Conservation (phyloP, 2,329 filamentous ascomycete species). For the Bipolaris victoriae region DNA sequence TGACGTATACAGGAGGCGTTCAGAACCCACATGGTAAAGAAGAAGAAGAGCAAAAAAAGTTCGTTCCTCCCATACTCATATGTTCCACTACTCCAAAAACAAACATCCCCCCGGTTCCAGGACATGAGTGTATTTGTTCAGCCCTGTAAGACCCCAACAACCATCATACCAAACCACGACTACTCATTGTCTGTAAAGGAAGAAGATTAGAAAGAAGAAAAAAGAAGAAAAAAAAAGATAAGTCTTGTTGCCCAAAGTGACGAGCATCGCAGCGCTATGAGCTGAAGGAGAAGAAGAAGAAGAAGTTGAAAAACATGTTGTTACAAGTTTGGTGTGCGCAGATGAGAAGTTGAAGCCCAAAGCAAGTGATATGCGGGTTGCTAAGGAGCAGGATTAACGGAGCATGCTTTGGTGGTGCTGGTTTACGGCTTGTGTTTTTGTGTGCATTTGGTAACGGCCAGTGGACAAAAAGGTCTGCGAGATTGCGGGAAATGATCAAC, state of each 20-base stretch:
- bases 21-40: background rate
- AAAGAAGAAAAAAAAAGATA: background rate
- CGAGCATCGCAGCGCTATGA: constrained; percentile 11
- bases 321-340: constrained; percentile 19
- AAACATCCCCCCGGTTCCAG: background rate
- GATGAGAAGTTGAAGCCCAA: constrained; percentile 2
- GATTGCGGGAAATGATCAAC: constrained; percentile 15
- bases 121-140: background rate
- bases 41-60: background rate
- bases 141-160: background rate
- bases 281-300: background rate
- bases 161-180: too few species aligned
- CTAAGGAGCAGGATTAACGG: background rate
- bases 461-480: background rate
- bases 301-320: constrained; percentile 10
- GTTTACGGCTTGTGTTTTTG: constrained; percentile 1
- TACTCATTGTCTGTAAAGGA: background rate
- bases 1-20: background rate
- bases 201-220: background rate
- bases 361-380: constrained; percentile 9
- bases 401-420: constrained; percentile 2
- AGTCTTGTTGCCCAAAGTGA: background rate
- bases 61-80: background rate
- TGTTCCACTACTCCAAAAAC: background rate
- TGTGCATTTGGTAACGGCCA: constrained; percentile 1